These are phyloP conservation scores for Epichloe hybrida DNA, from an alignment of 2,329 filamentous ascomycete genomes.

Conservation along the genomic window DNA sequence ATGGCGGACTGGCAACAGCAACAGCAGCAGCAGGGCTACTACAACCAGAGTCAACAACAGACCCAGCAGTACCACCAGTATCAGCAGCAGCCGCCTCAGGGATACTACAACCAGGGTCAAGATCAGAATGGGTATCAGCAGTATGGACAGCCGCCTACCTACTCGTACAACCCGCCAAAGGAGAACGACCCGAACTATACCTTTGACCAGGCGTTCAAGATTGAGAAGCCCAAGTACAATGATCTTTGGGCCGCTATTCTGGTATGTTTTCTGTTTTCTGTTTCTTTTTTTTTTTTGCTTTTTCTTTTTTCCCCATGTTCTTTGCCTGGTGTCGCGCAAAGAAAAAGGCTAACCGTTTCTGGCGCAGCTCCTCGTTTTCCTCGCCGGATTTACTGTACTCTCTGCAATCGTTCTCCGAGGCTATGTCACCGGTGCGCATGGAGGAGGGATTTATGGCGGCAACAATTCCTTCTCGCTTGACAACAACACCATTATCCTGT, in stretches of 20 bases:
- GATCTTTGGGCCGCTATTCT: conserved; percentile 81
- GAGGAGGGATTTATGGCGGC: conserved; percentile 60
- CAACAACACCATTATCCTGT: conserved; percentile 76
- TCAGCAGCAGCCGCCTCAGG: conserved; percentile 9
- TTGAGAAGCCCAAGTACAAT: conserved; percentile 76
- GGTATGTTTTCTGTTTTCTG: conserved; percentile 28
- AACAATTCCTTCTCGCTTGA: conserved; percentile 54
- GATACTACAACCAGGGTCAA: conserved; percentile 8
- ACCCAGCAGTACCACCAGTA: conserved; percentile 1
- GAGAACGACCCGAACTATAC: conserved; percentile 33
- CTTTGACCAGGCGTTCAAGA: conserved; percentile 72
- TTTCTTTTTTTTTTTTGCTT: too few species aligned
- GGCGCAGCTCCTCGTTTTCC: conserved; percentile 51
- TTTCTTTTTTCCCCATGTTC: too few species aligned
- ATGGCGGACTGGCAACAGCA: neutral
- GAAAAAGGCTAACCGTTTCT: neutral
- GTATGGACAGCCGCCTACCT: conserved; percentile 17
- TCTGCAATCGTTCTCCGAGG: conserved; percentile 63
- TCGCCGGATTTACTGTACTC: conserved; percentile 61
- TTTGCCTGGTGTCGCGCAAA: too few species aligned
- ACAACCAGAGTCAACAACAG: conserved; percentile 3
- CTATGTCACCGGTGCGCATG: conserved; percentile 51
- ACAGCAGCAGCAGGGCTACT: neutral
- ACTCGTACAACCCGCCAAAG: conserved; percentile 24
- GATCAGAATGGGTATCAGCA: conserved; percentile 13